Evolutionary conservation across 495 filamentous ascomycete genomes (phyloP), one percentile per base, ranked within the genome.

Genomic region (Cryomyces minteri): DNA sequence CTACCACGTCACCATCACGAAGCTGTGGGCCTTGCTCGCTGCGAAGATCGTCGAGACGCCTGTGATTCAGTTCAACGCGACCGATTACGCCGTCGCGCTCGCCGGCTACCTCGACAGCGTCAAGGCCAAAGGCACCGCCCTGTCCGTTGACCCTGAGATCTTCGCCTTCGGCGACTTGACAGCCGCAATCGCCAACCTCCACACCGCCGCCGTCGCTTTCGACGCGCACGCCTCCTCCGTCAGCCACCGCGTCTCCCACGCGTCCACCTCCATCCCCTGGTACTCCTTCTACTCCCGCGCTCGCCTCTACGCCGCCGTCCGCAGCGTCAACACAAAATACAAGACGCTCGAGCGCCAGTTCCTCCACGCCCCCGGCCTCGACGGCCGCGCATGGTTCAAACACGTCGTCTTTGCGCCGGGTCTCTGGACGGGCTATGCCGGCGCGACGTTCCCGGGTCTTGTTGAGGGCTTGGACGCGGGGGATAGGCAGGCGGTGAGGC

Each of bases 31-130:
- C 4, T 48, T 66, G 1, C 54, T 69, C 10, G 54, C 58, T 14
- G 64, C 61, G 6, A 59, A 59, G 38, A 42, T 68, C 5, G 49
- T 57, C 28, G 65, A 68, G 34, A 56, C 52, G 32, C 62, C 64
- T 11, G 39, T 68, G 31, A 54, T 68, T n/a, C 50, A 48, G 28
- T 59, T 68, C 44, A 58, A 56, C 37, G 64, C 64, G 37, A 60
- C 55, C 4, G 61, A 65, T 38, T 68, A 68, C 41, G 60, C 61
- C 4, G 29, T 38, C 2, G 58, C 49, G 4, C 48, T 67, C 38
- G n/a, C 34, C 7, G 42, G 54, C 0, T 79, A 79, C 48, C 59
- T 82, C 37, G 57, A 80, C 62, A 48, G 59, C 32, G 53, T 74
- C 53, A 70, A 69, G 54, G 63, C 62, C n/a, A 56, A 60, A 30